Evolutionary conservation across 1,284 basidiomycete species (phyloP), one percentile per base, ranked within the genome.

Genomic region (Stereum hirsutum): DNA sequence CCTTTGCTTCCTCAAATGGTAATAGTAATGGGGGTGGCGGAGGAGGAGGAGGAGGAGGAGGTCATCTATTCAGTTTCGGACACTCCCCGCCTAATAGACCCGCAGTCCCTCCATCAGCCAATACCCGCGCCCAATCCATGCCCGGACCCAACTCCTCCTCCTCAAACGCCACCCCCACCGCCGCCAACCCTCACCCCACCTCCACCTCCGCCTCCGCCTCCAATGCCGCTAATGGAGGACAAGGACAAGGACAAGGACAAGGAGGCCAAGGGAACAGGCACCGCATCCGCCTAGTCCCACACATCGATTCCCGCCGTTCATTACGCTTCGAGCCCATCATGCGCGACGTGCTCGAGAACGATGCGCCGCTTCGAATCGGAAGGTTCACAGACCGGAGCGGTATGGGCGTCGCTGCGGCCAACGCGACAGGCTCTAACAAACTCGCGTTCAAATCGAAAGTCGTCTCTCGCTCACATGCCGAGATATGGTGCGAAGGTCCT

Each of bases 391-490:
- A 95, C 58, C 74, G 81, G 45, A 75, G 75, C n/a, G 77, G 85
- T 11, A 60, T 81, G 17, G 79, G 78, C 2, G 65, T 81, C 42
- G 72, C 75, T 17, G 80, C 79, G 6, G 73, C 80, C 49, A 85
- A 83, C 52, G 78, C 87, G 24, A 65, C 83, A 33, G 78, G 76
- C 25, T 78, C 82, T 23, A 81, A 83, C 58, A 91, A 91, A 58
- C 80, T 98, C 38, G 93, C 94, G 0, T 99, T 99, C 75, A 90
- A 90, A 65, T 87, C 81, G 61, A 98, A 98, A 61, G 95, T 98
- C 57, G 95, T 99, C 56, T 90, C 85, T 33, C 75, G 95, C 31
- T 81, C 87, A 1, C 95, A 98, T 60, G 95, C 95, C 0, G 95
- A 98, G 70, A 80, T 98, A 34, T 97, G 92, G 91, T 79, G 81